These are phyloP conservation scores for Nemania diffusa DNA, from an alignment of 2,329 filamentous ascomycete species.

Conservation along the genomic window DNA sequence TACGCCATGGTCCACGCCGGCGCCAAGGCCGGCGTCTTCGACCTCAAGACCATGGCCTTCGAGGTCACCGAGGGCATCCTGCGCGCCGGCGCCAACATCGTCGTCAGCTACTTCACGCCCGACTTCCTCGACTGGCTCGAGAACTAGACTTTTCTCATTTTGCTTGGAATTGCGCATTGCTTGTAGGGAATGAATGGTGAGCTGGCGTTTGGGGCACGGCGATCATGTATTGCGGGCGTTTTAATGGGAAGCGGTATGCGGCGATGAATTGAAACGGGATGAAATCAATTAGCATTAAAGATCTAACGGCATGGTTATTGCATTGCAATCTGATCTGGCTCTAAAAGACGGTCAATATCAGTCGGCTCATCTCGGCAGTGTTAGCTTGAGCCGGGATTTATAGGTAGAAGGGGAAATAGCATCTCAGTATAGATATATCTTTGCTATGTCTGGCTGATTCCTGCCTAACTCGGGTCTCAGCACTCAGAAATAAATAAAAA, in stretches of 20 bases:
- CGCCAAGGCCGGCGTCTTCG: constrained; percentile 95
- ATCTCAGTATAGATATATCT: neutral
- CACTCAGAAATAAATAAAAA: neutral
- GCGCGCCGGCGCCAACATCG: constrained; percentile 89
- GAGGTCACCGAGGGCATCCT: constrained; percentile 95
- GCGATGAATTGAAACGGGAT: constrained; percentile 8
- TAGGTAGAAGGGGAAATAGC: neutral
- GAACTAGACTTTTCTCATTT: constrained; percentile 52
- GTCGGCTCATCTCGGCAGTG: neutral
- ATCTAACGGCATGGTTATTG: constrained; percentile 20
- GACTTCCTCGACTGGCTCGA: constrained; percentile 76
- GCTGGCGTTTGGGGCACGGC: constrained; percentile 24
- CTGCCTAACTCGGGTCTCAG: neutral
- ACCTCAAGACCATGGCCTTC: constrained; percentile 92
- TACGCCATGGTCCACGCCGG: constrained; percentile 98
- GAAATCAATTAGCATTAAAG: constrained; percentile 10
- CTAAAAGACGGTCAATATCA: neutral
- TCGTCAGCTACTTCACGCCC: constrained; percentile 94
- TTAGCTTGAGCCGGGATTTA: neutral
- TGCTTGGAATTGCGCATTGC: no score
- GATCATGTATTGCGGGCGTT: constrained; percentile 21
- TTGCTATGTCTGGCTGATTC: neutral
- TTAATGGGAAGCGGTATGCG: constrained; percentile 7
- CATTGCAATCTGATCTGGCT: constrained; percentile 13
- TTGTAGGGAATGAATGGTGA: constrained; percentile 12